Evolutionary conservation across 2,329 filamentous ascomycete genomes (phyloP).

Genomic region (Fusarium sp.): DNA sequence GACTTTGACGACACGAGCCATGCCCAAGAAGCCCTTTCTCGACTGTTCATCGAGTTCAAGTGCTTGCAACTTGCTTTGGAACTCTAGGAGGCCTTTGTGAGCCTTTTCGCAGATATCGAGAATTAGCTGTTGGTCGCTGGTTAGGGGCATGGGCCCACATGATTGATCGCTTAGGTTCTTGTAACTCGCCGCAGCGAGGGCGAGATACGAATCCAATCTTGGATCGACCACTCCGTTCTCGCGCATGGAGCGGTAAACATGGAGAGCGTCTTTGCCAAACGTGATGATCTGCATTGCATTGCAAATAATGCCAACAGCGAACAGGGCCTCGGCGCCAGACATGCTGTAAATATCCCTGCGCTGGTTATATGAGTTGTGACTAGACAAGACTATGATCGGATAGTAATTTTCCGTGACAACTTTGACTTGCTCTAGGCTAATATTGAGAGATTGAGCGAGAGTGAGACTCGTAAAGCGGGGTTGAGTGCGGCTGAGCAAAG

Average conservation of each 20-base stretch:
- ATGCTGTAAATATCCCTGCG: too few species aligned
- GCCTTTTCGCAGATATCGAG: rapidly evolving
- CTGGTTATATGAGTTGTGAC: too few species aligned
- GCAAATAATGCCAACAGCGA: not conserved
- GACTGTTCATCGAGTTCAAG: rapidly evolving
- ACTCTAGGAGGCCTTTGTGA: not conserved
- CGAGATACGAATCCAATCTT: not conserved
- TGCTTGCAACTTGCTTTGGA: not conserved
- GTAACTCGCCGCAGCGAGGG: not conserved
- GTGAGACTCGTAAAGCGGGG: too few species aligned
- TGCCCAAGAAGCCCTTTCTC: not conserved
- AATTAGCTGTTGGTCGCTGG: not conserved
- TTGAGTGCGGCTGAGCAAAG: too few species aligned
- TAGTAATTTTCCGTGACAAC: too few species aligned
- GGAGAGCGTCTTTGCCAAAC: too few species aligned
- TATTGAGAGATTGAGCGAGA: too few species aligned
- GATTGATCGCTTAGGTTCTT: not conserved
- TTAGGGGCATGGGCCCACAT: rapidly evolving
- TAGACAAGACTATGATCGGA: too few species aligned
- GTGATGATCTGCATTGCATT: too few species aligned
- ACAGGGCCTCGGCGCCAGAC: not conserved
- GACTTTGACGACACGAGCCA: rapidly evolving
- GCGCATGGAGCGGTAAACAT: not conserved
- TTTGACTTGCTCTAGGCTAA: not conserved
- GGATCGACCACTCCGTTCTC: not conserved